Evolutionary conservation across 2,329 filamentous ascomycete genomes (phyloP), one percentile per base, ranked within the genome.

Genomic region (Beauveria rudraprayagi): DNA sequence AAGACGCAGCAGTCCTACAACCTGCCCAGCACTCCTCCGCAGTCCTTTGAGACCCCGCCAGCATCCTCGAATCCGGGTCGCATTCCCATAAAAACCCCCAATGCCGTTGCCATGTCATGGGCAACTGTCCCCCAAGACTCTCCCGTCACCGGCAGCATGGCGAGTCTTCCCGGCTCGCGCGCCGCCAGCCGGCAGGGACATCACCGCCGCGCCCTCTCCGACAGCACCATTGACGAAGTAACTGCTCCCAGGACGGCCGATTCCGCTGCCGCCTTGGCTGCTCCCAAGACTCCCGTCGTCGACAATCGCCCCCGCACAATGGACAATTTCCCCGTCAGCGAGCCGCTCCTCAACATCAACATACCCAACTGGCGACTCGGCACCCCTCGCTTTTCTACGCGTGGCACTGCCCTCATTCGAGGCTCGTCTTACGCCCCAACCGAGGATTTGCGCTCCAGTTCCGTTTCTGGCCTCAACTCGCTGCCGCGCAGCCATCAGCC

Each of bases 341-440:
- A 78, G 44, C 85, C 84, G 14, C 75, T 85, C 41, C 78, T 95
- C 56, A 84, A 92, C 66, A 82, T 93, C 48, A 80, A 86, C 24
- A 96, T 96, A 56, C 92, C 92, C 41, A 88, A 90, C 61, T 95
- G 92, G 80, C 87, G 87, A 65, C 78, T 97, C 61, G 92, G 92
- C 14, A 89, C 88, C 1, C 91, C 91, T 19, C 84, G 86, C 62
- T 96, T 96, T 73, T 93, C 88, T 65, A 76, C 83, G 58, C 82
- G 83, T 66, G 91, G 91, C 11, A 92, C 88, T 3, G 86, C 90
- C 3, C 82, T 91, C 64, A 79, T 97, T 65, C 87, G 90, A 63
- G 89, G 87, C 65, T 95, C 92, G n/a, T 86, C 88, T 17, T 90
- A 91, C 71, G 84, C 87, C 3, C 89, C 90, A 3, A 87, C 85